Base-by-base conservation (phyloP, 2,329 filamentous ascomycete genomes). In the Microcyclospora tardicrescens region DNA sequence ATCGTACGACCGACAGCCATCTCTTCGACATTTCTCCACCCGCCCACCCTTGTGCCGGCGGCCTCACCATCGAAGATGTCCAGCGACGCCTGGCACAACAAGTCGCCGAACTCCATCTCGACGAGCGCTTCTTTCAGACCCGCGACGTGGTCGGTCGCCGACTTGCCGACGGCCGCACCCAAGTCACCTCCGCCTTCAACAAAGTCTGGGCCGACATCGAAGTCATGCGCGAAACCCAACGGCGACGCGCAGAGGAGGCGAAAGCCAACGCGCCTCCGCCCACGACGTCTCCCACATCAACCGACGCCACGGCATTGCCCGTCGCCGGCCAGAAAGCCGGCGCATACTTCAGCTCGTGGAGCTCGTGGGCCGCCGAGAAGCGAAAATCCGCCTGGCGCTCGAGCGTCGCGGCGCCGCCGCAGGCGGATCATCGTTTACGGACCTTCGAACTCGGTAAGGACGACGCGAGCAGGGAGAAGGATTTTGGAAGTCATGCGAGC, bases 11-110 rank as follows among this genome's bases (percentile, higher is more conserved):
- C 5, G 87, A 95, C 55, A 79, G 79, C 12, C 82, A 94, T 53
- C 72, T 98, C 12, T 98, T 96, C 56, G 89, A 94, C 49, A 84
- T 98, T 46, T 82, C 93, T 11, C 86, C 93, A 55, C 91, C 91
- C 2, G 80, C 79, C 44, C 91, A 98, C 60, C 91, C 91, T 3
- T 95, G 84, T 58, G 87, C 87, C 1, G 91, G 91, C 16, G 89
- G 86, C 0, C 70, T 98, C 14, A 87, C 81, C 1, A 86, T 98
- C 45, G 91, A 96, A 49, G 91, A 98, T 58, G 81, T 98, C 10
- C 89, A 95, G 58, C 75, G 91, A 36, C 75, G 91, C 16, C 73
- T 98, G 28, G 79, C 85, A 28, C 83, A 93, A 59, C 91, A 96
- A 62, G 84, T 98, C 36, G 82, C 89, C 48, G 89, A 96, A 44